Percentiles rank a stretch among this genome's conserved stretches.
phyloP scores from a whole-genome alignment of 2,329 filamentous ascomycete genomes.

The Colletotrichum tropicicola region DNA sequence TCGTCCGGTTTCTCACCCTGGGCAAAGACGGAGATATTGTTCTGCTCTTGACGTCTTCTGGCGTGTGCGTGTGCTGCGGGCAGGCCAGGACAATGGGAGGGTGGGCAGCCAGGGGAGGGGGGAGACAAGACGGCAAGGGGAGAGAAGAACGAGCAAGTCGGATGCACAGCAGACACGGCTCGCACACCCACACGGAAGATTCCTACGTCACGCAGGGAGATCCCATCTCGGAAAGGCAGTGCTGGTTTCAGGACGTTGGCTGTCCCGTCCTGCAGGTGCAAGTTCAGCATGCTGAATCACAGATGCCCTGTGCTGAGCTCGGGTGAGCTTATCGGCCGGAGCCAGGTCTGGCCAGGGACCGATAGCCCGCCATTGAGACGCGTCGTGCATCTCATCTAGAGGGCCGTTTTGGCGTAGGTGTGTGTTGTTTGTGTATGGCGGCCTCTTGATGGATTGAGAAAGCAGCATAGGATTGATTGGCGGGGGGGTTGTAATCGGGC shows the following conservation, averaged over 20 bases:
- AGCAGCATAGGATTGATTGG: neutral
- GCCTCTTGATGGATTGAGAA: neutral
- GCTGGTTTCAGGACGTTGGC: constrained; percentile 27
- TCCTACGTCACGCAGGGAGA: constrained; percentile 26
- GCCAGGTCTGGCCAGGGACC: neutral
- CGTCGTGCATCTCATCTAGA: neutral
- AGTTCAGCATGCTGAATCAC: neutral
- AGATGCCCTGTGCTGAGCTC: constrained; percentile 7
- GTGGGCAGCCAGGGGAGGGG: neutral
- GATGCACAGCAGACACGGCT: neutral
- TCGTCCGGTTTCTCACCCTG: constrained; percentile 26
- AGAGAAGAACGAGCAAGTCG: neutral
- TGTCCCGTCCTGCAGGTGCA: constrained; percentile 8
- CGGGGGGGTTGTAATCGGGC: neutral
- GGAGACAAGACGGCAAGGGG: neutral
- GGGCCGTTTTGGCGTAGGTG: neutral
- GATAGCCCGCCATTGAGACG: neutral
- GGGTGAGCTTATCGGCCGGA: constrained; percentile 16
- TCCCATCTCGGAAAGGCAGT: constrained; percentile 19
- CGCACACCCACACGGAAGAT: constrained; percentile 17
- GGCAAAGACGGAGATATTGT: neutral
- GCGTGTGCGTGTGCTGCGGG: neutral
- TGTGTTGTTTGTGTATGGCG: neutral
- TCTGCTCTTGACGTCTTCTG: neutral
- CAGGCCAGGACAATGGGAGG: neutral